Percentiles rank a stretch among this genome's conserved stretches.
Conservation (phyloP, 2,329 filamentous ascomycete genomes). For the Penicillium expansum region DNA sequence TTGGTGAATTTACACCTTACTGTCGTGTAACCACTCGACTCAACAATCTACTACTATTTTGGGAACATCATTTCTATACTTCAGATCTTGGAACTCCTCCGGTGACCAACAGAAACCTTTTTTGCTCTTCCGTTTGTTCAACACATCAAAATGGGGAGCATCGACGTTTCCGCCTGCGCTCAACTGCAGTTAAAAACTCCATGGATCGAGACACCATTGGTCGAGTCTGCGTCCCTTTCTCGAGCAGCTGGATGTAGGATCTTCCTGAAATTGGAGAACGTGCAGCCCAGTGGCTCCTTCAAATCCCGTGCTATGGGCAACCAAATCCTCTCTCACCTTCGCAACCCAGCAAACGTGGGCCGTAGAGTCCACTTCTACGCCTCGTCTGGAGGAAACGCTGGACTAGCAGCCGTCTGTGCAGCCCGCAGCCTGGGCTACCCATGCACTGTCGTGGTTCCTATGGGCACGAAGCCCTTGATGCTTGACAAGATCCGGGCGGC, state of each 20-base stretch:
- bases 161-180: slow-evolving; percentile 27
- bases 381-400: slow-evolving; percentile 79
- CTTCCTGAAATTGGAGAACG: slow-evolving; percentile 80
- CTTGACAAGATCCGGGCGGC: slow-evolving; percentile 66
- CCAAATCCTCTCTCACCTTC: slow-evolving; percentile 58
- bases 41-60: slow-evolving; percentile 14
- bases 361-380: slow-evolving; percentile 69
- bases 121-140: slow-evolving; percentile 9
- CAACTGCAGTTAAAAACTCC: slow-evolving; percentile 44
- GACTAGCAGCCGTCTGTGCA: slow-evolving; percentile 74
- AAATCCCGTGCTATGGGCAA: slow-evolving; percentile 75
- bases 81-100: slow-evolving; percentile 5
- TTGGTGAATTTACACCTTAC: slow-evolving; percentile 10
- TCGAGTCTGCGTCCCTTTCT: slow-evolving; percentile 65
- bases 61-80: slow-evolving; percentile 9
- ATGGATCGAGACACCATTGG: slow-evolving; percentile 70
- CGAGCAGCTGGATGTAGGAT: slow-evolving; percentile 72
- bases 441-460: slow-evolving; percentile 73
- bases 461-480: slow-evolving; percentile 65
- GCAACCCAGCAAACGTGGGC: slow-evolving; percentile 40
- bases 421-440: slow-evolving; percentile 62
- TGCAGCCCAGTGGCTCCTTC: slow-evolving; percentile 83
- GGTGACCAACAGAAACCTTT: neutral
- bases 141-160: slow-evolving; percentile 37
- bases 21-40: slow-evolving; percentile 12